A percentile compares a stretch with the other conserved stretches of the same genome.
These are phyloP conservation scores for Acidiella bohemica DNA, from an alignment of 495 filamentous ascomycete species.

Conservation along the genomic window DNA sequence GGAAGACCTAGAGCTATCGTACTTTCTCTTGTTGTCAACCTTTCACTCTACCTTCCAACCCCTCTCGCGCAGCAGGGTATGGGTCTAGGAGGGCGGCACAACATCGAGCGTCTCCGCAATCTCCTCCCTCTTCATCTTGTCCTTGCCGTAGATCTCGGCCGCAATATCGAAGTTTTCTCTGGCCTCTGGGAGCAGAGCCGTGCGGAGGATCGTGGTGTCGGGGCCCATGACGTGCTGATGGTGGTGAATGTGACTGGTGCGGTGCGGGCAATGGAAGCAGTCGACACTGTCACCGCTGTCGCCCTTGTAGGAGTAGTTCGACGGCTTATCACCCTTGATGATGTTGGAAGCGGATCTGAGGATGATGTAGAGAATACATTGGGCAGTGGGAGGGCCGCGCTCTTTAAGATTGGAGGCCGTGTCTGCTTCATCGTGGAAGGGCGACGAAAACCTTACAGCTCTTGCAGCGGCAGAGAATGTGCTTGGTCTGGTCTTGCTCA, in stretches of 20 bases:
- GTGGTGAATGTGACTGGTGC: conserved; percentile 40
- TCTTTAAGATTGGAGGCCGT: too few relatives aligned
- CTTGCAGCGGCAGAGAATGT: conserved; percentile 40
- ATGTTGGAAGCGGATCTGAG: conserved; percentile 34
- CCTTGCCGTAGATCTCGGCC: conserved; percentile 21
- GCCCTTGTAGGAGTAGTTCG: conserved; percentile 37
- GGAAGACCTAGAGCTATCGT: background rate
- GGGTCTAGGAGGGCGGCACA: conserved; percentile 18
- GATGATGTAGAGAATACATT: conserved; percentile 35
- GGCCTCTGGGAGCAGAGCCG: conserved; percentile 27
- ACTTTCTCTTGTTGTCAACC: background rate
- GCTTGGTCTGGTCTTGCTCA: conserved; percentile 26
- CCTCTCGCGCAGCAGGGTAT: too few relatives aligned
- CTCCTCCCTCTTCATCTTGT: conserved; percentile 22
- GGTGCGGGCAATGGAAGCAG: conserved; percentile 43
- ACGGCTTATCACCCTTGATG: conserved; percentile 34
- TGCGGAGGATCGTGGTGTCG: conserved; percentile 37
- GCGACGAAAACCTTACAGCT: conserved; percentile 37
- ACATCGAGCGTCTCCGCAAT: conserved; percentile 18
- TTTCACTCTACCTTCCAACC: too few relatives aligned
- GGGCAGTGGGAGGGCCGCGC: too few relatives aligned
- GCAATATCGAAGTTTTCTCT: conserved; percentile 18
- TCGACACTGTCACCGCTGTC: conserved; percentile 35
- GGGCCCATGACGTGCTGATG: conserved; percentile 36
- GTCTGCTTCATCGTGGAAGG: conserved; percentile 36